Conservation (phyloP, 1,284 basidiomycete species). For the Leccinum subatratum region DNA sequence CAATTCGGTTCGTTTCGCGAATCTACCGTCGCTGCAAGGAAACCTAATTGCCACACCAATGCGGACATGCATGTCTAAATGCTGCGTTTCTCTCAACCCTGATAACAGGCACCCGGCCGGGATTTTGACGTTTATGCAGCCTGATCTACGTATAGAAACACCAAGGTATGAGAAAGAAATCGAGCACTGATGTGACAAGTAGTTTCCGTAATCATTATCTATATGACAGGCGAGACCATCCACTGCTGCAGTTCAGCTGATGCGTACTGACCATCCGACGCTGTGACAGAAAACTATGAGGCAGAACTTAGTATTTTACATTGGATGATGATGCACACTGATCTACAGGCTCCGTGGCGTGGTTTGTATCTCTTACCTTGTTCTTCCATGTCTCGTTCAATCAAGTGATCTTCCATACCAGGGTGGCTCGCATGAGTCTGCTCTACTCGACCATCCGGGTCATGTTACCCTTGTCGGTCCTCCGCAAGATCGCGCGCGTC, state of each 20-base stretch:
- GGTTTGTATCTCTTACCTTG: neutral
- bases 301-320: neutral
- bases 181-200: too few species aligned
- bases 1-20: too few species aligned
- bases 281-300: neutral
- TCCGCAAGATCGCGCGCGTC: neutral
- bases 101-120: neutral
- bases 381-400: neutral
- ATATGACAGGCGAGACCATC: neutral
- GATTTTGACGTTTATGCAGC: neutral
- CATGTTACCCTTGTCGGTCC: neutral
- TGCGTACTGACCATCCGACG: neutral
- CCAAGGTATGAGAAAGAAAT: too few species aligned
- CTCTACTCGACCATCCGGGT: neutral
- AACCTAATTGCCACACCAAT: neutral
- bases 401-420: neutral
- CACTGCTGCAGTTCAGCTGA: neutral
- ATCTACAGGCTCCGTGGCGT: neutral
- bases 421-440: neutral
- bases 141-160: neutral
- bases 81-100: neutral
- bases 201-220: neutral
- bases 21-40: neutral
- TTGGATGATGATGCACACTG: neutral
- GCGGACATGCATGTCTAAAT: neutral